Evolutionary conservation across 1,139 yeast genomes (phyloP), one percentile per base, ranked within the genome.

Genomic region (Hyphopichia buzzinii): DNA sequence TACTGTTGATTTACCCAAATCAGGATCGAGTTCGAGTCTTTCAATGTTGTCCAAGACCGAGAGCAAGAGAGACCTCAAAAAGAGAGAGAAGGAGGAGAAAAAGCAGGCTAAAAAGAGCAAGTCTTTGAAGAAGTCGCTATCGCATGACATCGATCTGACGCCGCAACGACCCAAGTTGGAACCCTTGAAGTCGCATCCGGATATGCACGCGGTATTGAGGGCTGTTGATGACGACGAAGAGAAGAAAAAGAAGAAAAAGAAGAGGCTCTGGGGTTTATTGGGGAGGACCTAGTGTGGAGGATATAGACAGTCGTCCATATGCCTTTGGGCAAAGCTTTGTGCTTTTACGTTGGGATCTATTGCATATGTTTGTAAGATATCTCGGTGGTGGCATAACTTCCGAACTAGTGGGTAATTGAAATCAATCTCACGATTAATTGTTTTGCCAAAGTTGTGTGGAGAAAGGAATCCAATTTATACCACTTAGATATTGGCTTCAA

Each of bases 101-200:
- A 47, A 45, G 17, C 58, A 54, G n/a, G 19, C 28, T 15, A 38
- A 38, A 22, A 31, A 30, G 21, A 30, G 29, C 26, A 48, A 47
- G 33, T 35, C 35, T 32, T 44, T 62, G 33, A 54, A 52, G 32
- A 62, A 62, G 39, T 61, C 62, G 2, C 47, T 57, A 30, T 60
- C 68, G 3, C 56, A 61, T 38, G 67, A 62, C 4, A 42, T 48
- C n/a, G 64, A 52, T 16, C 37, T 41, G 8, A 17, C 36, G 25
- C 53, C 59, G 27, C 57, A 59, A 32, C 57, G 67, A 14, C 73
- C 69, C 3, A 49, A 33, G 12, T 42, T 62, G 29, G 68, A 62
- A 44, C 72, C 74, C 1, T 47, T 55, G 23, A 64, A 63, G 39
- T 67, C 74, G 5, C 74, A 67, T 40, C 75, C 75, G 1, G 69